Evolutionary conservation across 495 filamentous ascomycete species (phyloP), one percentile per base, ranked within the genome.

Genomic region (Poronia punctata): DNA sequence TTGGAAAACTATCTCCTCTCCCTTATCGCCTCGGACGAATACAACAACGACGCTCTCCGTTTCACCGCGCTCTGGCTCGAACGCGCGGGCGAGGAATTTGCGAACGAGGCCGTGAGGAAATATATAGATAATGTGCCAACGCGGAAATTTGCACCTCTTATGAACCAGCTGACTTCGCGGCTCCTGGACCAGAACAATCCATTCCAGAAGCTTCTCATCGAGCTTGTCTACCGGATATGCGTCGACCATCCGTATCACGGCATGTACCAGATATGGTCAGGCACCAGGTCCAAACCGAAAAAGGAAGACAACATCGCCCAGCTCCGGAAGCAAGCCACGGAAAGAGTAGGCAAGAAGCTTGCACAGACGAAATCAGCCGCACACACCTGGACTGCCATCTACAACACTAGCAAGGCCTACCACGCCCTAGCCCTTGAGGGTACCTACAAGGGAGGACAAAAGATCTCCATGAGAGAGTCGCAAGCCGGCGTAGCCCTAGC

Each of bases 21-120:
- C 11, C 69, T 99, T 15, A 72, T 71, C 28, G 86, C 89, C 22
- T 89, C 82, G 24, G 88, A 99, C 56, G 74, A 82, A 26, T 84
- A 89, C 56, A 84, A 96, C 55, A 89, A 83, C 41, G 87, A 94
- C 60, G 80, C 84, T 12, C 74, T 99, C 24, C 82, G 92, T n/a
- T 96, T 99, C 58, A 89, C 88, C 46, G 84, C 93, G 6, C 62
- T 99, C 7, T 99, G 92, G 92, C 71, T 97, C 16, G 86, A 95
- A 52, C 74, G 89, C 32, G 82, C 83, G 1, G 76, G 78, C 15
- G 78, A 78, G 44, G 59, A 73, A 3, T 75, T 79, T 22, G 82
- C 85, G 3, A 96, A 96, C 50, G 68, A 72, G 21, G 83, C 86
- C 3, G 89, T 93, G 17, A 71, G 67, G 28, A 75, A 72, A 49